phyloP scores from a whole-genome alignment of 306 rosid genomes.

The Luffa acutangula region DNA sequence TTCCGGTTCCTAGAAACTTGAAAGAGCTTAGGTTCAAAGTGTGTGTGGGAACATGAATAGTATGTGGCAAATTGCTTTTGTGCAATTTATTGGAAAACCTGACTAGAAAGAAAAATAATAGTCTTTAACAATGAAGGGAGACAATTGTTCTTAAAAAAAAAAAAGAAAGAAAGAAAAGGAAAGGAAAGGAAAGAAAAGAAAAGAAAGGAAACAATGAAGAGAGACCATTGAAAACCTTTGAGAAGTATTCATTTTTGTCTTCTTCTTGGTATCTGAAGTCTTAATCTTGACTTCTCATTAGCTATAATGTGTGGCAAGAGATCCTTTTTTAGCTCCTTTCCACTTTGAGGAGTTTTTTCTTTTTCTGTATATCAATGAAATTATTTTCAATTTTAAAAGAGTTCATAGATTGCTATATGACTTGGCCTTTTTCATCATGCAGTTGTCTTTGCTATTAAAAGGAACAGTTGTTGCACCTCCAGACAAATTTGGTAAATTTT shows the following conservation, averaged over 20 bases:
- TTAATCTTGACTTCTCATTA: background rate
- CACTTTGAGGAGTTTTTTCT: background rate
- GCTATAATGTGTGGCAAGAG: background rate
- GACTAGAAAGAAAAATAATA: background rate
- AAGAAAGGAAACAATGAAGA: background rate
- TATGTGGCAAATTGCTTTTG: background rate
- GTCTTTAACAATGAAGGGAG: background rate
- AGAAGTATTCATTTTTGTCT: background rate
- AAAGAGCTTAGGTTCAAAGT: background rate
- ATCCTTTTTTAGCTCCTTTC: background rate
- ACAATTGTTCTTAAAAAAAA: too few species aligned
- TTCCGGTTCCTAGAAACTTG: background rate
- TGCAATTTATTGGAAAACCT: background rate
- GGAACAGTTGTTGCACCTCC: constrained; percentile 98
- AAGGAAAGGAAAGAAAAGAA: too few species aligned
- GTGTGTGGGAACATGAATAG: background rate
- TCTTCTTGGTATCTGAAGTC: background rate
- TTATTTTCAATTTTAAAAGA: background rate
- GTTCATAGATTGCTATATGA: constrained; percentile 10
- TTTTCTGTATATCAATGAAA: background rate
- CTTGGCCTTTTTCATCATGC: constrained; percentile 23
- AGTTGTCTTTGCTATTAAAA: constrained; percentile 86
- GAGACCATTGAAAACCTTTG: background rate
- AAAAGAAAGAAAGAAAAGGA: too few species aligned
- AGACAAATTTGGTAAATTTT: constrained; percentile 76